Evolutionary conservation across 177 flowering plant species (phyloP).

Genomic region (Vitis hybrid): DNA sequence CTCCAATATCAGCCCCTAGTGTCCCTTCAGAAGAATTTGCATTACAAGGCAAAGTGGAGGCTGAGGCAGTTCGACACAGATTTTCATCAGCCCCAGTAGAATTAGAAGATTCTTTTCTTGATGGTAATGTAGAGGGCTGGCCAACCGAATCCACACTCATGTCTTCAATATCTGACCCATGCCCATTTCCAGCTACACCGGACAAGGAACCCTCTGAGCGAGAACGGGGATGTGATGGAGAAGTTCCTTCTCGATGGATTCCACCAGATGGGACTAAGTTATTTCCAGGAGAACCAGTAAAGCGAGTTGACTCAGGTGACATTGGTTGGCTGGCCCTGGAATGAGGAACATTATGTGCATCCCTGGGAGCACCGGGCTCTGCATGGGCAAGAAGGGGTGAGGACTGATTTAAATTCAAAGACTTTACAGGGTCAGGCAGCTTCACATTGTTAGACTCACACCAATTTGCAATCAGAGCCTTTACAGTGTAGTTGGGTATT

Average conservation of each 20-base stretch:
- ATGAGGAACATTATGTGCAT: slow-evolving; percentile 27
- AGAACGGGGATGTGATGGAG: slow-evolving; percentile 62
- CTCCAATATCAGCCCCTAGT: slow-evolving; percentile 41
- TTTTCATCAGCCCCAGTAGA: slow-evolving; percentile 29
- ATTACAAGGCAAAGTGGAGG: slow-evolving; percentile 48
- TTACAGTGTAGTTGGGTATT: slow-evolving; percentile 84
- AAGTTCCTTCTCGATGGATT: slow-evolving; percentile 32
- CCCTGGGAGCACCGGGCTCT: slow-evolving; percentile 37
- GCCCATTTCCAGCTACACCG: slow-evolving; percentile 42
- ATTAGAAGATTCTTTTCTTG: slow-evolving; percentile 34
- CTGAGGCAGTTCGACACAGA: slow-evolving; percentile 46
- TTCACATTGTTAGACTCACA: slow-evolving; percentile 81
- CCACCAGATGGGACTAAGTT: slow-evolving; percentile 35
- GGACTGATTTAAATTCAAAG: slow-evolving; percentile 40
- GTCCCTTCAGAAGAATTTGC: slow-evolving; percentile 34
- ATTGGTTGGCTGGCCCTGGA: slow-evolving; percentile 38
- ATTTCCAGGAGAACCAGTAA: slow-evolving; percentile 33
- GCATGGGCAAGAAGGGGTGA: slow-evolving; percentile 43
- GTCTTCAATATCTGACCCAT: slow-evolving; percentile 43
- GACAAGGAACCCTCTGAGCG: slow-evolving; percentile 46
- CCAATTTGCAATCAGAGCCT: slow-evolving; percentile 87
- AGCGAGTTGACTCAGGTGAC: slow-evolving; percentile 48
- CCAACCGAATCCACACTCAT: slow-evolving; percentile 28
- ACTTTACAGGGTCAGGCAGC: slow-evolving; percentile 61
- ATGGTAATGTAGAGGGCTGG: slow-evolving; percentile 36